Conservation (phyloP, 2,329 filamentous ascomycete species). For the Orbilia oligospora region DNA sequence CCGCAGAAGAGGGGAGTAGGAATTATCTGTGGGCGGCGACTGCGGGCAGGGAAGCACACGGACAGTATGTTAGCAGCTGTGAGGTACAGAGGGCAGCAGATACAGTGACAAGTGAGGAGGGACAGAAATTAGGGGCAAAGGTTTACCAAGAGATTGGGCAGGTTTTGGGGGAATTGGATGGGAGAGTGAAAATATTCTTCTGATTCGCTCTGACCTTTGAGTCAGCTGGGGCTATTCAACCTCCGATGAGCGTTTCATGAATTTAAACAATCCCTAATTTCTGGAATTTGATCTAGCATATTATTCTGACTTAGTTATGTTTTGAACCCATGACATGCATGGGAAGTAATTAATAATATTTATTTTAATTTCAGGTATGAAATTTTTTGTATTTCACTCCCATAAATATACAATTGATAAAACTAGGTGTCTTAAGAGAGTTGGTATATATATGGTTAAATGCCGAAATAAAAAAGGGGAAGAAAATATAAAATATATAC, state of each 20-base stretch:
- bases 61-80: constrained; percentile 62
- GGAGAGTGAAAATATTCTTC: constrained; percentile 28
- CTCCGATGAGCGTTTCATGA: too few species aligned
- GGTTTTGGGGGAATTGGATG: constrained; percentile 23
- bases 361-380: too few species aligned
- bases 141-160: constrained; percentile 55
- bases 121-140: constrained; percentile 37
- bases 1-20: constrained; percentile 65
- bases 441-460: too few species aligned
- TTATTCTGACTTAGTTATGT: neutral
- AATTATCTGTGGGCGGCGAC: constrained; percentile 64
- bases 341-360: too few species aligned
- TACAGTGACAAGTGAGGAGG: constrained; percentile 46
- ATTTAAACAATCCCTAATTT: neutral
- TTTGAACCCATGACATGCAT: too few species aligned
- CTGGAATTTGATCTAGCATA: neutral
- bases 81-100: constrained; percentile 39
- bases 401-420: too few species aligned
- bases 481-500: constrained; percentile 28
- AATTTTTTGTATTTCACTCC: too few species aligned
- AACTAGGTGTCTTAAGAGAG: too few species aligned
- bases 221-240: too few species aligned
- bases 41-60: constrained; percentile 61
- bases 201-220: too few species aligned
- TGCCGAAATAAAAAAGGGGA: too few species aligned